Evolutionary conservation across 1,284 basidiomycete genomes (phyloP).

Genomic region (Ganoderma boninense): DNA sequence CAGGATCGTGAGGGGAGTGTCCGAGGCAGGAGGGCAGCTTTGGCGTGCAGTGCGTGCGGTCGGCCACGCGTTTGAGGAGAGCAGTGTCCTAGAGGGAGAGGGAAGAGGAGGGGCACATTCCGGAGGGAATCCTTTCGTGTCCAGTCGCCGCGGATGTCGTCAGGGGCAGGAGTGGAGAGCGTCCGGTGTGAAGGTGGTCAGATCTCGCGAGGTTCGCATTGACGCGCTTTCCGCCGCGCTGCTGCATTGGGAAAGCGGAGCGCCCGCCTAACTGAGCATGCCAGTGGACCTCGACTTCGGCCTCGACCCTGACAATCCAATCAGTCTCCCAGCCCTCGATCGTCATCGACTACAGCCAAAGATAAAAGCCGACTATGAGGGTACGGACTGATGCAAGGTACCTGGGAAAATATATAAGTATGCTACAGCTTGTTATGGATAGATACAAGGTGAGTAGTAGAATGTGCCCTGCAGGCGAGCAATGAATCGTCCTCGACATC

Average conservation of each 20-base stretch:
- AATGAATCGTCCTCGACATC: neutral
- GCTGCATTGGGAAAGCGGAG: conserved; percentile 3
- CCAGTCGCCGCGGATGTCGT: neutral
- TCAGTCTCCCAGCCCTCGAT: neutral
- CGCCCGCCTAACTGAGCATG: neutral
- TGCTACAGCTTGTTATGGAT: conserved; percentile 7
- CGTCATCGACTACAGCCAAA: neutral
- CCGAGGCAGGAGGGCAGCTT: neutral
- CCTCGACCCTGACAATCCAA: neutral
- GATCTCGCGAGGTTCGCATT: neutral
- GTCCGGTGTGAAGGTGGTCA: neutral
- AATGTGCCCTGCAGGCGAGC: neutral
- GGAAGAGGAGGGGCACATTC: neutral
- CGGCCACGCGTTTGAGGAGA: neutral
- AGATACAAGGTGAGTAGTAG: conserved; percentile 1
- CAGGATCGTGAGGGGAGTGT: neutral
- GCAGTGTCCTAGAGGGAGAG: neutral
- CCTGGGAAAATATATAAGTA: conserved; percentile 2
- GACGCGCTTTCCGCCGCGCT: neutral
- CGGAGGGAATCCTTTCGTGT: neutral
- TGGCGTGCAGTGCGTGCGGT: conserved; percentile 1
- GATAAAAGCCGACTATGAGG: neutral
- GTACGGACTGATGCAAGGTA: neutral
- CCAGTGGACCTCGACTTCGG: neutral
- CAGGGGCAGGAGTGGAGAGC: neutral